phyloP scores from a whole-genome alignment of 805 yeast species.

The Candida pseudoglaebosa region DNA sequence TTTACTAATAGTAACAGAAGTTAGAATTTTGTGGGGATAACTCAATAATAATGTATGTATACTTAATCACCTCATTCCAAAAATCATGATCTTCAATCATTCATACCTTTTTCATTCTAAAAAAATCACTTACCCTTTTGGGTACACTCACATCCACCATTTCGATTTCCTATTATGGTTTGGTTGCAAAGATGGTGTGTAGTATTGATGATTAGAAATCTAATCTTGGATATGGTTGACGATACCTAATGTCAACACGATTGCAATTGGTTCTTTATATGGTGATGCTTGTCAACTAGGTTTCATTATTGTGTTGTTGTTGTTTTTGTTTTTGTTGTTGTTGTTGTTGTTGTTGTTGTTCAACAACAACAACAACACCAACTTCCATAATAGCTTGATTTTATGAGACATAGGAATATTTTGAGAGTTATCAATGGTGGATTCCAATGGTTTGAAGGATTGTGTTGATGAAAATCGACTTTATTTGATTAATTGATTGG shows the following conservation, averaged over 20 bases:
- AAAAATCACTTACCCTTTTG: slow-evolving; percentile 7
- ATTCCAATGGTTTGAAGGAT: too few species aligned
- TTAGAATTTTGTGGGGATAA: background rate
- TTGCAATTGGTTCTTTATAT: too few species aligned
- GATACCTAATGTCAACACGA: too few species aligned
- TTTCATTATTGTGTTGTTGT: background rate
- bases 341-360: slow-evolving; percentile 1
- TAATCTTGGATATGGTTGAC: slow-evolving; percentile 4
- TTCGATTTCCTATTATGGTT: slow-evolving; percentile 22
- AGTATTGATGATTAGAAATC: slow-evolving; percentile 1
- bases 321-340: slow-evolving; percentile 3
- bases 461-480: too few species aligned
- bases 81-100: too few species aligned
- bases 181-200: slow-evolving; percentile 23
- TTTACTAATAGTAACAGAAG: background rate
- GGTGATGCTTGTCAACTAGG: background rate
- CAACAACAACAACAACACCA: too few species aligned
- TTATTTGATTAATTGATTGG: too few species aligned
- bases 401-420: too few species aligned
- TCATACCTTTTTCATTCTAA: too few species aligned
- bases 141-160: slow-evolving; percentile 14
- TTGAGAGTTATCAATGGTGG: too few species aligned
- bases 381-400: too few species aligned
- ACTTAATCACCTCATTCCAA: too few species aligned
- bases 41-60: background rate